Evolutionary conservation across 2,329 filamentous ascomycete genomes (phyloP), one percentile per base, ranked within the genome.

Genomic region (Hymenoscyphus linearis): DNA sequence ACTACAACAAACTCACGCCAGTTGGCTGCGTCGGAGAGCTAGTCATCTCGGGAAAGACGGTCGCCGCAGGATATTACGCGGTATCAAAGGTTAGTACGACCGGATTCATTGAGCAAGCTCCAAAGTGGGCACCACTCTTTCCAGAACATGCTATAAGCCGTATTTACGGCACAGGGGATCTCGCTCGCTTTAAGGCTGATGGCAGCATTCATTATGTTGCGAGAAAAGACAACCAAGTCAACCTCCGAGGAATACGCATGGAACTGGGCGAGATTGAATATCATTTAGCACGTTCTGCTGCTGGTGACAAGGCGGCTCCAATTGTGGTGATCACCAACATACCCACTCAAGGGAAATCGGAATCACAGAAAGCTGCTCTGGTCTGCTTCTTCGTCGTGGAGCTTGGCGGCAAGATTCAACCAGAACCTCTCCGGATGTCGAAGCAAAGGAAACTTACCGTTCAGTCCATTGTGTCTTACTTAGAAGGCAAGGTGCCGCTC

Each of bases 101-200:
- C 12, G 37, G 27, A 3, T 59, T 59, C n/a, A 12, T 59, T 12
- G n/a, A 14, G 2, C 12, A 16, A n/a, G n/a, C n/a, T 13, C 44
- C 55, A 14, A 10, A 9, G 18, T 44, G 35, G 22, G 25, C 37
- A n/a, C 3, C 12, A 14, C 12, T 37, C 10, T 37, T 37, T 3
- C 35, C 35, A 5, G 35, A 50, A 34, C 9, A 31, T 2, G 36
- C 14, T 9, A 14, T 10, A n/a, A 26, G n/a, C 14, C n/a, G 57
- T 3, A 14, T 59, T 10, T 59, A 53, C 34, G 53, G 53, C 14
- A 59, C 57, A 27, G 57, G 57, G 3, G 57, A 59, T 16, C 26
- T 59, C n/a, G 57, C 9, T 53, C 14, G n/a, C 12, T 53, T 25
- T 25, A 59, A 59, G 26, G n/a, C 47, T 7, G 47, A 59, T 27